phyloP scores from a whole-genome alignment of 805 yeast genomes.

The Saccharomycopsis sp. region DNA sequence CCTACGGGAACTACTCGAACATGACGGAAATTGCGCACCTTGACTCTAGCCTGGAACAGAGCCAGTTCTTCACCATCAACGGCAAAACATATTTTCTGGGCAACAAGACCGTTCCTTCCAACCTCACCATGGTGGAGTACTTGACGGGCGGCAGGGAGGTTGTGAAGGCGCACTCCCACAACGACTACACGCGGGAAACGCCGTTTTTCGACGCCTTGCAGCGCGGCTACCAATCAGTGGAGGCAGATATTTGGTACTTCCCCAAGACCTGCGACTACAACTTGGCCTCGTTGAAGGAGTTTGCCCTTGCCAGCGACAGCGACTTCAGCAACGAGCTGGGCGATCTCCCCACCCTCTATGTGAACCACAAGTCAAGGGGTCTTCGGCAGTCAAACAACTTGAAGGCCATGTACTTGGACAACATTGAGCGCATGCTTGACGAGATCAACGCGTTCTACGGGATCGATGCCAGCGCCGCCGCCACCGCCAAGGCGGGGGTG shows the following conservation, averaged over 20 bases:
- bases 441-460: conserved; percentile 22
- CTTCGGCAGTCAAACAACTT: conserved; percentile 40
- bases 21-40: background rate
- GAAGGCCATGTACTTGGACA: conserved; percentile 42
- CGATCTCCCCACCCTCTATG: conserved; percentile 37
- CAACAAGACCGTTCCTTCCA: conserved; percentile 2
- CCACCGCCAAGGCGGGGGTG: conserved; percentile 29
- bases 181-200: conserved; percentile 53
- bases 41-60: background rate
- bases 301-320: conserved; percentile 14
- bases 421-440: conserved; percentile 39
- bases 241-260: conserved; percentile 60
- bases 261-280: conserved; percentile 23
- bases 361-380: conserved; percentile 51
- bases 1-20: background rate
- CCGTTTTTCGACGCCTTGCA: conserved; percentile 51
- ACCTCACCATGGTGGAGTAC: conserved; percentile 8
- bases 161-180: conserved; percentile 48
- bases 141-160: conserved; percentile 15
- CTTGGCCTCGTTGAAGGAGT: conserved; percentile 5
- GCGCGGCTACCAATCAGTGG: conserved; percentile 47
- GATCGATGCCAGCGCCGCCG: background rate
- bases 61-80: background rate
- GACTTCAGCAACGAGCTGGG: conserved; percentile 24
- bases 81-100: background rate